These are phyloP conservation scores for Alternaria metachromatica DNA, from an alignment of 2,329 filamentous ascomycete species.

Conservation along the genomic window DNA sequence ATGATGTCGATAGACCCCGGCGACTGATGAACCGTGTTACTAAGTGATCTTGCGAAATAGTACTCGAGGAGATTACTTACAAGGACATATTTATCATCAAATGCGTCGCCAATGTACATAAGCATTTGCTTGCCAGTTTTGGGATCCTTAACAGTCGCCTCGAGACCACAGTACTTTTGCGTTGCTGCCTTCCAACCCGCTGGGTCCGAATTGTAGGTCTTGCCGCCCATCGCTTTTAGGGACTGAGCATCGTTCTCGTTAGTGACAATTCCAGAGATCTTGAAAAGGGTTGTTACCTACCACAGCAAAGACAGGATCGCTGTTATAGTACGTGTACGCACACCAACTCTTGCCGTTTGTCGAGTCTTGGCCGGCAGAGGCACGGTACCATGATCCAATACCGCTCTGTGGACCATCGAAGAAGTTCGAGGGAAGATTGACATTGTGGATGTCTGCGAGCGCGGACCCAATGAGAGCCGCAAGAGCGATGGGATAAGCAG, in stretches of 20 bases:
- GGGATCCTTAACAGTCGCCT: not conserved
- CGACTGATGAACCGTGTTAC: not conserved
- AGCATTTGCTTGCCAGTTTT: not conserved
- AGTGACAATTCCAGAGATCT: not conserved
- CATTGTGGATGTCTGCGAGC: not conserved
- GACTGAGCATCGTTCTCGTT: not conserved
- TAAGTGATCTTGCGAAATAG: not conserved
- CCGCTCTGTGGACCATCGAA: not conserved
- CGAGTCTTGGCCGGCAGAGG: not conserved
- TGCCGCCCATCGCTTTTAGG: not conserved
- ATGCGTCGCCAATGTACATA: not conserved
- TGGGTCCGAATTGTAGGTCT: not conserved
- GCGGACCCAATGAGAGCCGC: not conserved
- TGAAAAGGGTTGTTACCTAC: not conserved
- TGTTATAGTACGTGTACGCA: not conserved
- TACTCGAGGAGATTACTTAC: not conserved
- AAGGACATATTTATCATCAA: not conserved
- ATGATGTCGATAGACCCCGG: not conserved
- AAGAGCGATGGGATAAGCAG: not conserved
- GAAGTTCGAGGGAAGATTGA: not conserved
- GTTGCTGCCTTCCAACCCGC: not conserved
- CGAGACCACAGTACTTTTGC: not conserved
- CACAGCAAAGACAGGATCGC: not conserved
- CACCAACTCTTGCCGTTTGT: not conserved
- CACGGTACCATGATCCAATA: not conserved